Conservation (phyloP, 345 rosid genomes). For the Corchorus olitorius region DNA sequence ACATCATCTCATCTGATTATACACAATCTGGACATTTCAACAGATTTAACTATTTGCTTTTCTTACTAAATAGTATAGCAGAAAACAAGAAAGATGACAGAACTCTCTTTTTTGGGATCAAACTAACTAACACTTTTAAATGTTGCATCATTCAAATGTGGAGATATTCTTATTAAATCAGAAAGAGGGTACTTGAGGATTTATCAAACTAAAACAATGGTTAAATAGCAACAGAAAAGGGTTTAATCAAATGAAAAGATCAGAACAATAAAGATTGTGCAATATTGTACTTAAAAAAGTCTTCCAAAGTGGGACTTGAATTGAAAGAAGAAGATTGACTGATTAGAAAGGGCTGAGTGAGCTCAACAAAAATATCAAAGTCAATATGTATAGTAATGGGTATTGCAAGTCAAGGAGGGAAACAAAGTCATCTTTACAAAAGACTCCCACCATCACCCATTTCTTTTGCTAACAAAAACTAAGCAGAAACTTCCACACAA, state of each 20-base stretch:
- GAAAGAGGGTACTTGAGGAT: neutral
- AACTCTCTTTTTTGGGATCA: neutral
- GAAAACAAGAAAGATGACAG: no score
- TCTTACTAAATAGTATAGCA: no score
- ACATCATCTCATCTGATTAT: neutral
- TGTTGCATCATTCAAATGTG: neutral
- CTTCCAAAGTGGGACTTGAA: slow-evolving; percentile 14
- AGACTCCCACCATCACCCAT: slow-evolving; percentile 26
- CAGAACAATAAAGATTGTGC: neutral
- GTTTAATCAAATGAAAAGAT: slow-evolving; percentile 1
- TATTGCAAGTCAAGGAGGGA: slow-evolving; percentile 24
- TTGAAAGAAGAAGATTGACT: neutral
- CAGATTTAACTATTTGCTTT: neutral
- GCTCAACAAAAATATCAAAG: slow-evolving; percentile 23
- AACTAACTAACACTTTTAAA: neutral
- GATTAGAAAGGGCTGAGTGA: slow-evolving; percentile 8
- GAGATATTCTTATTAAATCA: neutral
- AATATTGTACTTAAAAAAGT: slow-evolving; percentile 5
- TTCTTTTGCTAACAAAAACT: slow-evolving; percentile 15
- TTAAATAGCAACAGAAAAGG: neutral
- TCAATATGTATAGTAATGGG: slow-evolving; percentile 29
- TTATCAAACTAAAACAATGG: neutral
- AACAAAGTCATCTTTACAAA: slow-evolving; percentile 36
- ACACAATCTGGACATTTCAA: neutral
- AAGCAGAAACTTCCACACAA: slow-evolving; percentile 29